These are phyloP conservation scores for Hypoxylon intermedium DNA, from an alignment of 495 filamentous ascomycete species.

Conservation along the genomic window DNA sequence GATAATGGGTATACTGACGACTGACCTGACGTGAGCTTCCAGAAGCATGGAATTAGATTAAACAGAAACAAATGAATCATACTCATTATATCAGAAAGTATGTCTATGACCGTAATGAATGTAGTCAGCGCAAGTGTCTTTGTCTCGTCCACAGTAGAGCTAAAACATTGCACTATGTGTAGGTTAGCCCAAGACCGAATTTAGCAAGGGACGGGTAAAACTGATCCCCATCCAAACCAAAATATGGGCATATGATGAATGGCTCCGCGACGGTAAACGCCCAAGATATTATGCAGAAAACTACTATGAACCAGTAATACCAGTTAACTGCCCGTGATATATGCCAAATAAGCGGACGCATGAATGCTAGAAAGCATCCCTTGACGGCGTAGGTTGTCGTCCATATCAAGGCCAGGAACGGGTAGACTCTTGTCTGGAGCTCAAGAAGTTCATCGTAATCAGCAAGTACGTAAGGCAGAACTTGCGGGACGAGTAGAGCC, in stretches of 20 bases:
- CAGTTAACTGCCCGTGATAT: conserved; percentile 10
- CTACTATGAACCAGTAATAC: conserved; percentile 29
- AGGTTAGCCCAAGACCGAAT: background rate
- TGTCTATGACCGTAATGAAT: conserved; percentile 21
- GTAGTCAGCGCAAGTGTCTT: conserved; percentile 8
- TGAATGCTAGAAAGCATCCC: conserved; percentile 30
- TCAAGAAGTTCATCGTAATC: conserved; percentile 10
- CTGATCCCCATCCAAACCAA: conserved; percentile 17
- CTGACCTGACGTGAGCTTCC: background rate
- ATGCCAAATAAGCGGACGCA: conserved; percentile 27
- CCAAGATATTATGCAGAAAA: conserved; percentile 21
- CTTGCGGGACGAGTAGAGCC: conserved; percentile 12
- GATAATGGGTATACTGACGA: conserved; percentile 31
- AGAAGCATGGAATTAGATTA: background rate
- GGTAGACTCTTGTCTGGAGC: conserved; percentile 14
- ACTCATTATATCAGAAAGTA: conserved; percentile 27
- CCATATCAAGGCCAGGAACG: conserved; percentile 22
- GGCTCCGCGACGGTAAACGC: conserved; percentile 20
- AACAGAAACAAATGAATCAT: background rate
- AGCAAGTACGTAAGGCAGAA: conserved; percentile 4
- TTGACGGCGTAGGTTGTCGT: conserved; percentile 29
- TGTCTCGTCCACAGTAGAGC: background rate
- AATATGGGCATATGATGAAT: conserved; percentile 29
- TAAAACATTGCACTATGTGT: conserved; percentile 14
- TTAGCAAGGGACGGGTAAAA: background rate